phyloP scores from a whole-genome alignment of 2,329 filamentous ascomycete genomes.

The Fusarium albosuccineum region DNA sequence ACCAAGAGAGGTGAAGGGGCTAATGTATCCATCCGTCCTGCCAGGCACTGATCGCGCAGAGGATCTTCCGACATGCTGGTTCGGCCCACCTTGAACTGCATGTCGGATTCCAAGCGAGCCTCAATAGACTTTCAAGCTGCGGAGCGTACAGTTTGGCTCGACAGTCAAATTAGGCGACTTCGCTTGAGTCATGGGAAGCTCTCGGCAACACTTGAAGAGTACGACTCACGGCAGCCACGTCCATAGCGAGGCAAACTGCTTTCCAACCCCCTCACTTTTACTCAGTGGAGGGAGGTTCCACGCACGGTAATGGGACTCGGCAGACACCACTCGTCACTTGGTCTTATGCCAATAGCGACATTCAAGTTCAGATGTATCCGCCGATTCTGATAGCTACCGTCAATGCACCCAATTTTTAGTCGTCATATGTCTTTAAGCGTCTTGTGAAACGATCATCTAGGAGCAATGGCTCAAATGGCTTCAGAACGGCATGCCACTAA shows the following conservation, averaged over 20 bases:
- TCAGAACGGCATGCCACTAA: neutral
- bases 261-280: neutral
- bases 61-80: conserved; percentile 23
- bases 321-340: neutral
- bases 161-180: neutral
- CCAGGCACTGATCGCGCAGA: conserved; percentile 29
- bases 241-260: neutral
- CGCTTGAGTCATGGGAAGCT: neutral
- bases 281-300: too few species aligned
- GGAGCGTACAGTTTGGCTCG: neutral
- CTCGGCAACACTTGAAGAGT: neutral
- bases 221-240: neutral
- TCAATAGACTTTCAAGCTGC: neutral
- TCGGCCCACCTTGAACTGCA: conserved; percentile 29
- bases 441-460: neutral
- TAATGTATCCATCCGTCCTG: conserved; percentile 30
- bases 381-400: conserved; percentile 7
- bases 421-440: neutral
- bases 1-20: conserved; percentile 64
- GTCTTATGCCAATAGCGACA: neutral
- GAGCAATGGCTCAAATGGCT: neutral
- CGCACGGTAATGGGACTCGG: neutral
- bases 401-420: conserved; percentile 17
- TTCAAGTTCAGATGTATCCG: neutral
- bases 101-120: conserved; percentile 1